Conservation (phyloP, 2,329 filamentous ascomycete genomes). For the Teratosphaeria pseudoeucalypti region DNA sequence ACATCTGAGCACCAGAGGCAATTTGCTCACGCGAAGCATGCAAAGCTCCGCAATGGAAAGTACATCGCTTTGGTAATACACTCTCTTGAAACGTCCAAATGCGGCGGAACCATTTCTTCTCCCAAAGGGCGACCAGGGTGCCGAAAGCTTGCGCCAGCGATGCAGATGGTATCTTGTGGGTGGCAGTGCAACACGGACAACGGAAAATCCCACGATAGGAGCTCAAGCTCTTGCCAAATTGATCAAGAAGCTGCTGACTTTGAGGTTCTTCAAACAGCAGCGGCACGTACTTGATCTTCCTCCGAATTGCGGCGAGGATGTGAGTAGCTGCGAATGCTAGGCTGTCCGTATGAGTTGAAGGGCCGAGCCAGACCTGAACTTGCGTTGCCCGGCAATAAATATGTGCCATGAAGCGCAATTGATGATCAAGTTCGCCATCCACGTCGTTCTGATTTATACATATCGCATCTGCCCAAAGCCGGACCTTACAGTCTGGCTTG, state of each 20-base stretch:
- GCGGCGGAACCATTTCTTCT: not conserved
- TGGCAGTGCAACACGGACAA: not conserved
- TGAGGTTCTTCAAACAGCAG: not conserved
- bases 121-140: not conserved
- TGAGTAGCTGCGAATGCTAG: not conserved
- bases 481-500: not conserved
- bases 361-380: constrained; percentile 11
- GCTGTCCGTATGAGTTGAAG: not conserved
- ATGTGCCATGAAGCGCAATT: constrained; percentile 23
- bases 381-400: constrained; percentile 24
- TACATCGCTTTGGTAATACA: not conserved
- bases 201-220: not conserved
- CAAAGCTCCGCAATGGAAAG: not conserved
- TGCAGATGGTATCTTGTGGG: not conserved
- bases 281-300: not conserved
- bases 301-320: not conserved
- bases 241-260: not conserved
- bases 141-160: not conserved
- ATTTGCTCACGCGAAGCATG: not conserved
- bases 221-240: not conserved
- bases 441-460: constrained; percentile 14
- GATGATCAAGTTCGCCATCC: constrained; percentile 7
- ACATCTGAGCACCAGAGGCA: not conserved
- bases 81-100: not conserved
- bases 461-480: constrained; percentile 15